A percentile compares a stretch with the other conserved stretches of the same genome.
Conservation (phyloP, 208 protist species). For the Leishmania martiniquensis region DNA sequence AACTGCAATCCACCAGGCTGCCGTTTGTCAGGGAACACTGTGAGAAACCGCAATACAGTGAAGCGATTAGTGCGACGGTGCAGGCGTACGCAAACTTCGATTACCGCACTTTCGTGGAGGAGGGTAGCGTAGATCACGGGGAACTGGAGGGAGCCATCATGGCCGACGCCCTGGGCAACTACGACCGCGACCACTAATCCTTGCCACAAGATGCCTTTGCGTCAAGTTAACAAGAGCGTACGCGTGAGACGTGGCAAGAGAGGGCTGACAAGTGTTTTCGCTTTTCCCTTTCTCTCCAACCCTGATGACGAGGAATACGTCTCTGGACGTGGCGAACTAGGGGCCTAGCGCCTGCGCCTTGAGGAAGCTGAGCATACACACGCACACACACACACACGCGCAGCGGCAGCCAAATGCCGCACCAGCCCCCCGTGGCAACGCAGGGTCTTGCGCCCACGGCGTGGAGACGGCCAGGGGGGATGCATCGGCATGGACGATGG, state of each 20-base stretch:
- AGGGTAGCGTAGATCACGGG: conserved; percentile 47
- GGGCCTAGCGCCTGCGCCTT: not conserved
- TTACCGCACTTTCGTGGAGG: conserved; percentile 75
- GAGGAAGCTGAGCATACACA: too few relatives aligned
- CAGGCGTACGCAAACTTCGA: conserved; percentile 69
- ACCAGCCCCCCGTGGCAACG: not conserved
- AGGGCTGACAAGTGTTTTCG: not conserved
- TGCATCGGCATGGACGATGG: not conserved
- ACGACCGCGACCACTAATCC: conserved; percentile 47
- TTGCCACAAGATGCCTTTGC: not conserved
- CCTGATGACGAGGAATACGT: not conserved
- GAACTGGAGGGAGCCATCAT: conserved; percentile 78
- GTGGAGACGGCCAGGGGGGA: not conserved
- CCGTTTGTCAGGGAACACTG: conserved; percentile 49
- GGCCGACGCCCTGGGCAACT: conserved; percentile 78
- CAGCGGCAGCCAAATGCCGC: too few relatives aligned
- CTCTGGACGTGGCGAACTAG: not conserved
- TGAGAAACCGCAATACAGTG: conserved; percentile 47
- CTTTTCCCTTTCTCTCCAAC: not conserved
- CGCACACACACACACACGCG: too few relatives aligned
- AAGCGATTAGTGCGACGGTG: conserved; percentile 49
- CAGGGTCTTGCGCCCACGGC: not conserved
- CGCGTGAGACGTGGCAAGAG: not conserved
- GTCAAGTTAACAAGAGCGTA: not conserved
- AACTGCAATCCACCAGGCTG: conserved; percentile 22